Percentiles rank a stretch among this genome's conserved stretches.
Evolutionary conservation across 2,329 filamentous ascomycete genomes (phyloP).

Genomic region (Arthroderma sp.): DNA sequence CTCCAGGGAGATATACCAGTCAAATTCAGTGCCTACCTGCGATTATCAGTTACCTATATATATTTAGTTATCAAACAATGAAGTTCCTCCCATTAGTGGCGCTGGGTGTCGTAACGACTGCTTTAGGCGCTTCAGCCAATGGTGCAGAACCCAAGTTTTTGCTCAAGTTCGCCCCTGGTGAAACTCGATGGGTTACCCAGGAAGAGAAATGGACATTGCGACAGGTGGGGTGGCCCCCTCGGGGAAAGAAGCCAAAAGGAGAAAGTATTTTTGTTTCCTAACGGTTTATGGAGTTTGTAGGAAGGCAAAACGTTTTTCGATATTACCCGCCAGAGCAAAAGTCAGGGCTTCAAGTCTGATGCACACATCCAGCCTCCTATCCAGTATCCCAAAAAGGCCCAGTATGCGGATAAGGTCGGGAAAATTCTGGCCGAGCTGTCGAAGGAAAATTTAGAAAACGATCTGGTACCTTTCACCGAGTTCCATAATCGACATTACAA

Average conservation of each 20-base stretch:
- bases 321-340: conserved; percentile 56
- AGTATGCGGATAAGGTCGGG: conserved; percentile 51
- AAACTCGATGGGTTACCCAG: conserved; percentile 78
- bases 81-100: conserved; percentile 22
- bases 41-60: not conserved
- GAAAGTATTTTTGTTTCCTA: conserved; percentile 6
- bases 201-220: conserved; percentile 89
- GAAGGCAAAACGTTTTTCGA: conserved; percentile 85
- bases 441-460: conserved; percentile 61
- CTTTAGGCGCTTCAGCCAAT: conserved; percentile 23
- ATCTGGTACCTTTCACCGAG: conserved; percentile 58
- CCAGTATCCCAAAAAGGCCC: conserved; percentile 55
- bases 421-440: conserved; percentile 55
- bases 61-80: conserved; percentile 16
- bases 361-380: conserved; percentile 30
- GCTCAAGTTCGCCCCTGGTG: conserved; percentile 68
- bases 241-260: not conserved
- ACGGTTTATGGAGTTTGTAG: conserved; percentile 31
- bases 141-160: conserved; percentile 42
- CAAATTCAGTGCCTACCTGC: not conserved
- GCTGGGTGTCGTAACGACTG: conserved; percentile 17
- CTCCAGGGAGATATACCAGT: not conserved
- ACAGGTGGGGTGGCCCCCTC: conserved; percentile 43
- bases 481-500: conserved; percentile 48
- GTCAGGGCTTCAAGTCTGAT: conserved; percentile 44